phyloP scores from a whole-genome alignment of 148 eudicot genomes.

The Camellia japonica region DNA sequence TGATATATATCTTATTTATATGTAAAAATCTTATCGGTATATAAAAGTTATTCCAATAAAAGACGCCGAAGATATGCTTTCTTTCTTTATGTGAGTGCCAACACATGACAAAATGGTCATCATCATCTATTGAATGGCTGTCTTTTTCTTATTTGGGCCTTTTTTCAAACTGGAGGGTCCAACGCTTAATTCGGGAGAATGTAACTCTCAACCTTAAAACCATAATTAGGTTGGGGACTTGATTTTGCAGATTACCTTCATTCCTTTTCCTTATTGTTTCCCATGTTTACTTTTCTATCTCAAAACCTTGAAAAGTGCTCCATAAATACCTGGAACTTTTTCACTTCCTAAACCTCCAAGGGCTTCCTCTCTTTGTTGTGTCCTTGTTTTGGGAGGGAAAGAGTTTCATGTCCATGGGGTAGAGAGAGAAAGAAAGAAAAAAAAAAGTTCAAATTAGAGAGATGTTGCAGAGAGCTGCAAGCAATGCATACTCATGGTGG shows the following conservation, averaged over 20 bases:
- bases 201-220: conserved; percentile 14
- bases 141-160: background rate
- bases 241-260: background rate
- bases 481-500: conserved; percentile 55
- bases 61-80: background rate
- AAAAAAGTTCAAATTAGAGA: background rate
- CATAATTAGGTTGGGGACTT: background rate
- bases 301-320: background rate
- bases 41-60: too few species aligned
- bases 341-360: conserved; percentile 13
- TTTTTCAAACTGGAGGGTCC: conserved; percentile 6
- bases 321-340: background rate
- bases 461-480: conserved; percentile 47
- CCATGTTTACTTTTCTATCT: conserved; percentile 10
- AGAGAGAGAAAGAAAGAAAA: conserved; percentile 10
- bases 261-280: background rate
- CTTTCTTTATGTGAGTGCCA: background rate
- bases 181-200: conserved; percentile 4
- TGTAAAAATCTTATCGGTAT: too few species aligned
- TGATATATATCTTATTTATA: too few species aligned
- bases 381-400: conserved; percentile 25
- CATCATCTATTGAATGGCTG: background rate
- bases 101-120: background rate
- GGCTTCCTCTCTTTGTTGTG: conserved; percentile 21
- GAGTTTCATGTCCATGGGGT: conserved; percentile 9